These are phyloP conservation scores for Penicillium sp. DNA, from an alignment of 2,329 filamentous ascomycete species.

Conservation along the genomic window DNA sequence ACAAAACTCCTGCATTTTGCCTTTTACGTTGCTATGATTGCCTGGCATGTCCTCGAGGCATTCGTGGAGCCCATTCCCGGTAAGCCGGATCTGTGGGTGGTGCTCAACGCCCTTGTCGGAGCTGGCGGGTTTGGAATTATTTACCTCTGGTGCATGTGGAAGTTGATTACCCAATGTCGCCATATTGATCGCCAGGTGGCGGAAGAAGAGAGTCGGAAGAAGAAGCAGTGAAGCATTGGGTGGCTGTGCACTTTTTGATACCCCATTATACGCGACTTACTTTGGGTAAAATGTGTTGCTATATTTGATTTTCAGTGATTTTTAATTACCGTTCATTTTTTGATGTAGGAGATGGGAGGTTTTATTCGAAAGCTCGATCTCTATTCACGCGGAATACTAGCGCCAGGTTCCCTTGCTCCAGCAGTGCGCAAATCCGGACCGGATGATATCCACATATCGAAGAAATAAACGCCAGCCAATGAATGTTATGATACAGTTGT, in stretches of 20 bases:
- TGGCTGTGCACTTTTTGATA: slow-evolving; percentile 25
- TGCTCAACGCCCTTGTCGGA: slow-evolving; percentile 81
- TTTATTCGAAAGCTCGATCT: slow-evolving; percentile 8
- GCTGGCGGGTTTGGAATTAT: slow-evolving; percentile 79
- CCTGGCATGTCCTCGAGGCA: slow-evolving; percentile 74
- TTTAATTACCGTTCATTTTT: no score
- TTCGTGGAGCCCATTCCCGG: slow-evolving; percentile 62
- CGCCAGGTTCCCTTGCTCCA: neutral
- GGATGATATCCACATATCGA: slow-evolving; percentile 8
- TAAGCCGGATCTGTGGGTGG: slow-evolving; percentile 93
- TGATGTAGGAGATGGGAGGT: slow-evolving; percentile 16
- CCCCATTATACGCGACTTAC: slow-evolving; percentile 14
- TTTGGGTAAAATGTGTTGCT: neutral
- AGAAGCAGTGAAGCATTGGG: slow-evolving; percentile 28
- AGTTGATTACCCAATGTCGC: slow-evolving; percentile 41
- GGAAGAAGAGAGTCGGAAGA: slow-evolving; percentile 31
- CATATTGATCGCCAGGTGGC: slow-evolving; percentile 23
- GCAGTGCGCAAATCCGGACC: neutral
- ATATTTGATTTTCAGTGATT: neutral
- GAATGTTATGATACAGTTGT: slow-evolving; percentile 25
- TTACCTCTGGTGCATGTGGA: slow-evolving; percentile 86
- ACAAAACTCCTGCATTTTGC: slow-evolving; percentile 67
- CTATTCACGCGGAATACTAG: neutral
- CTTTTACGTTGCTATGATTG: slow-evolving; percentile 73
- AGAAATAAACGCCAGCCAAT: slow-evolving; percentile 16